Percentiles rank a stretch among this genome's conserved stretches.
These are phyloP conservation scores for Penicillium goetzii DNA, from an alignment of 495 filamentous ascomycete genomes.

Conservation along the genomic window DNA sequence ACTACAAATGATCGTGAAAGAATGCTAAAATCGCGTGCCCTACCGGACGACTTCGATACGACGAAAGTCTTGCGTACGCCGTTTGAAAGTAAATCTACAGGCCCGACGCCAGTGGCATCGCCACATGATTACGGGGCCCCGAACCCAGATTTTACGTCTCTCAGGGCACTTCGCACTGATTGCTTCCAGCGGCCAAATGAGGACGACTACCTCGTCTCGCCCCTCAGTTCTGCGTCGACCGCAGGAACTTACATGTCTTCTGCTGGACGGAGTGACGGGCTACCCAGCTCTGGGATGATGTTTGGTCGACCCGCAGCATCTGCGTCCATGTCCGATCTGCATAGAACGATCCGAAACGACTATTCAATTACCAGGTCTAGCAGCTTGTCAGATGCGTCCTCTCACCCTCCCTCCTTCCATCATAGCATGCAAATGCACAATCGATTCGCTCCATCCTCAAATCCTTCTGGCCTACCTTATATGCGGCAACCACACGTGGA, in stretches of 20 bases:
- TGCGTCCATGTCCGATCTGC: conserved; percentile 37
- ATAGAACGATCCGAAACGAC: conserved; percentile 38
- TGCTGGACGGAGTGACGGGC: conserved; percentile 34
- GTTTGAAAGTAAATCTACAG: conserved; percentile 41
- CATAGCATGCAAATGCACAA: conserved; percentile 39
- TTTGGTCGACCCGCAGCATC: conserved; percentile 38
- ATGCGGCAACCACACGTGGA: conserved; percentile 40
- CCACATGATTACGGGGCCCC: conserved; percentile 29
- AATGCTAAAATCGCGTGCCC: conserved; percentile 89
- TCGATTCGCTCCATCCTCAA: conserved; percentile 37
- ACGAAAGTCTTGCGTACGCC: conserved; percentile 88
- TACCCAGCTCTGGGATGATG: conserved; percentile 32
- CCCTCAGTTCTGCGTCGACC: conserved; percentile 48
- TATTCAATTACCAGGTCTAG: conserved; percentile 46
- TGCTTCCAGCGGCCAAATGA: conserved; percentile 42
- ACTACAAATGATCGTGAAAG: conserved; percentile 91
- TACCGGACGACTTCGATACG: conserved; percentile 92
- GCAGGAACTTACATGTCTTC: conserved; percentile 48
- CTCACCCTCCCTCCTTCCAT: conserved; percentile 35
- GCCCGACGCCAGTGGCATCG: conserved; percentile 40
- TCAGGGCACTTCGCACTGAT: conserved; percentile 44
- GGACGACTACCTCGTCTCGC: conserved; percentile 51
- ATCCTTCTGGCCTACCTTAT: conserved; percentile 41
- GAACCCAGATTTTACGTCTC: conserved; percentile 25
- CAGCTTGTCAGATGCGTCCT: conserved; percentile 46